phyloP scores from a whole-genome alignment of 331 rosid genomes.

The Saraca asoca region DNA sequence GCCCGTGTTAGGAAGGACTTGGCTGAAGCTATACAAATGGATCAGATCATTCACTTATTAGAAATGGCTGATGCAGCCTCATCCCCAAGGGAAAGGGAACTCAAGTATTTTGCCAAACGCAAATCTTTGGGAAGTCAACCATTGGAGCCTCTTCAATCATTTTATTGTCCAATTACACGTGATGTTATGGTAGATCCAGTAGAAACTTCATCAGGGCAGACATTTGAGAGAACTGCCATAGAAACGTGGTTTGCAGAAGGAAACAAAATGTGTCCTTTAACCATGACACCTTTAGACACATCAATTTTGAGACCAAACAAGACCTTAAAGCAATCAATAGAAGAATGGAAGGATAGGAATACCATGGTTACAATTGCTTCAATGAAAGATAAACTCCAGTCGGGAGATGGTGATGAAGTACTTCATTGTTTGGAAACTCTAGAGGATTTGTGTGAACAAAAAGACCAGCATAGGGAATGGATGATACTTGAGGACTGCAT shows the following conservation, averaged over 20 bases:
- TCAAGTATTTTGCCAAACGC: constrained; percentile 61
- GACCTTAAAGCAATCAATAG: constrained; percentile 76
- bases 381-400: constrained; percentile 60
- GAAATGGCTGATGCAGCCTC: constrained; percentile 83
- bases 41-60: constrained; percentile 82
- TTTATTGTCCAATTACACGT: constrained; percentile 75
- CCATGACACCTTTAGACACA: constrained; percentile 61
- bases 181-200: constrained; percentile 91
- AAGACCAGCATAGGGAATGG: constrained; percentile 77
- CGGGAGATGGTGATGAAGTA: constrained; percentile 63
- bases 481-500: constrained; percentile 69
- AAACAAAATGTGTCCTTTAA: constrained; percentile 64
- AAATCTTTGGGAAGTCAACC: constrained; percentile 70
- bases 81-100: constrained; percentile 66
- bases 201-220: constrained; percentile 92
- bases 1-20: constrained; percentile 66
- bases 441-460: constrained; percentile 67
- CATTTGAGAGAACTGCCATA: constrained; percentile 80
- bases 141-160: constrained; percentile 78
- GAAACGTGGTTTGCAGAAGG: constrained; percentile 82
- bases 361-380: constrained; percentile 76
- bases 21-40: constrained; percentile 90
- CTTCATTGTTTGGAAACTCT: constrained; percentile 48
- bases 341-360: constrained; percentile 89
- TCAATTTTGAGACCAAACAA: constrained; percentile 76